Evolutionary conservation across 805 yeast species (phyloP), one percentile per base, ranked within the genome.

Genomic region (Lipomyces spencermartinsiae): DNA sequence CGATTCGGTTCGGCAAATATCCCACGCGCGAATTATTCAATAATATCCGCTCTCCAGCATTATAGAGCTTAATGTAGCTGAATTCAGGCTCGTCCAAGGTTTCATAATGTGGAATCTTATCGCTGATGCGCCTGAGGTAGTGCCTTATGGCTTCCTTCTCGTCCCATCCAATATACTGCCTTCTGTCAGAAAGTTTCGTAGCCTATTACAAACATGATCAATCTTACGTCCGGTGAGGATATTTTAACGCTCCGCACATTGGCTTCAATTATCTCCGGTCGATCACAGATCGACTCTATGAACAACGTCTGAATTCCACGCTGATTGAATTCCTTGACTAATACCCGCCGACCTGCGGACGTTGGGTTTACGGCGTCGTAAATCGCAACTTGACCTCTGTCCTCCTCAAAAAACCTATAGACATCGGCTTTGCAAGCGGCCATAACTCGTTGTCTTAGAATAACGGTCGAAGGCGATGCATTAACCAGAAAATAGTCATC

Each of bases 281-380:
- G 91, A 51, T 93, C 92, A 66, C 93, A 89, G 43, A 91, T 83
- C 57, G 95, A 89, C 79, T 95, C 99, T 67, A 95, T 92, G 78
- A 93, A 95, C 63, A 95, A 78, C 34, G 90, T 89, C 77, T 90
- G 93, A 66, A 93, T 88, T 71, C 87, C 86, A 68, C 84, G 81
- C 57, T 81, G 80, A 7, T 81, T 80, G 73, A 94, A 87, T 66
- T 79, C 78, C 43, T 83, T 82, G 34, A 84, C 85, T 51, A 94
- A 79, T 37, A 84, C 85, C 7, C 82, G 74, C 73, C 99, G 84
- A 72, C 89, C 90, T 61, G 84, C 83, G 25, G 89, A 86, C 59
- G 89, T 80, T 5, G 95, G 97, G 77, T 95, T 95, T 61, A 95
- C 90, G 0, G 98, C 98, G 79, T 95, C 99, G 78, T 91, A 95